Evolutionary conservation across 768 basidiomycete genomes (phyloP), one percentile per base, ranked within the genome.

Genomic region (Russula lepida): DNA sequence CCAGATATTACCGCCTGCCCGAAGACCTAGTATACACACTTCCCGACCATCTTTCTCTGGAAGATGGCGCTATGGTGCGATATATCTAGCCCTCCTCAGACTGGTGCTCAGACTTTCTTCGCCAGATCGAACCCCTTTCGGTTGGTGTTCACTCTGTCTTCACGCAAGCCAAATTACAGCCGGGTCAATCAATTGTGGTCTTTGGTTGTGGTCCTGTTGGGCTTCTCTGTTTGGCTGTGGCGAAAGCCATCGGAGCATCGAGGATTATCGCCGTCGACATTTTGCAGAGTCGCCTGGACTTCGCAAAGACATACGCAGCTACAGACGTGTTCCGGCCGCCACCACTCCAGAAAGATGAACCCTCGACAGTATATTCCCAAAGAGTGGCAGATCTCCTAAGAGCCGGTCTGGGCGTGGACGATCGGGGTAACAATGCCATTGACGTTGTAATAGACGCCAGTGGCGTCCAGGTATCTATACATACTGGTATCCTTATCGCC

Each of bases 221-320:
- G n/a, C 74, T 95, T 30, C 81, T 97, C 23, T 90, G 88, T 70
- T 92, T 95, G 89, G 94, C 92, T 7, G 92, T 93, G n/a, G 95
- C 95, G 7, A 94, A 88, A 71, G 94, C 95, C 3, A 78, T 95
- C 50, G 94, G 93, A 37, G 95, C 93, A 2, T 78, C 80, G 44
- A 85, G 88, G 51, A 79, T 95, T 64, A 81, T 98, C 62, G 94
- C 86, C 4, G 81, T 95, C 63, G 94, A 94, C 69, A 87, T 92
- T 64, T 79, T 85, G 56, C 75, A 82, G 33, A 72, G 78, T 30
- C 86, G 95, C 39, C 84, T 98, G 51, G 81, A 89, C 53, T 97
- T 98, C 69, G 93, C 95, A 19, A 88, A 87, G 72, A 68, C 69
- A 30, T 95, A 95, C 71, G 90, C 86, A 5, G 93, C 92, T 9